Base-by-base conservation (phyloP, 2,329 filamentous ascomycete species). In the Trichoderma sp. region DNA sequence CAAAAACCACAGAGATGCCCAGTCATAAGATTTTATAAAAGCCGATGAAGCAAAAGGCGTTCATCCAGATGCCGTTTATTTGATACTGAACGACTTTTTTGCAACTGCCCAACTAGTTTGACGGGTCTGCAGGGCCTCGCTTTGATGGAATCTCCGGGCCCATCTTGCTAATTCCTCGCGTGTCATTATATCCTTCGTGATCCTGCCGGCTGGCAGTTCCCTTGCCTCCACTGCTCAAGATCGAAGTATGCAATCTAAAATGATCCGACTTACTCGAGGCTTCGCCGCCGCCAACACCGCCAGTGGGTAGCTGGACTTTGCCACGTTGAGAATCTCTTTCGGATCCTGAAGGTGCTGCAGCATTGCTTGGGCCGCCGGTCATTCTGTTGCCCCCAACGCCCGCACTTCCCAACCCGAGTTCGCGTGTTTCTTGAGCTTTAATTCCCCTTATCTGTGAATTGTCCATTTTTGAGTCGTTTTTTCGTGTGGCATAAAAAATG, bases 361-460 rank as follows among this genome's bases (percentile, higher is more conserved):
- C 78, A 18, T 80, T 75, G 76, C 83, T 83, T 29, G 81, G 79
- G 21, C 81, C 81, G 12, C 83, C 82, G 1, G 82, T 80, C 21
- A 77, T 75, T n/a, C 77, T 76, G 64, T 80, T 84, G 33, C 77
- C 78, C 35, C 83, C 83, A 6, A 84, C 76, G 27, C 83, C 83
- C 12, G 82, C 83, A 31, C 82, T 82, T 14, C 77, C 38, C 50
- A 83, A 77, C 7, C 81, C 82, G 29, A 81, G 79, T 18, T 81
- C 81, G 65, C 79, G 82, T 68, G 83, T 83, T 27, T 81, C 77
- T 12, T 83, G 77, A 4, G 79, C 80, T 24, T 75, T 75, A n/a
- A 65, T 74, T 75, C 75, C 66, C 60, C 60, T n/a, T 3, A 38
- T 3, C 12, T 73, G 60, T 5, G 27, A 3, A 14, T 53, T 21